Conservation (phyloP, 108 stramenopile species). For the Bacterosira constricta region DNA sequence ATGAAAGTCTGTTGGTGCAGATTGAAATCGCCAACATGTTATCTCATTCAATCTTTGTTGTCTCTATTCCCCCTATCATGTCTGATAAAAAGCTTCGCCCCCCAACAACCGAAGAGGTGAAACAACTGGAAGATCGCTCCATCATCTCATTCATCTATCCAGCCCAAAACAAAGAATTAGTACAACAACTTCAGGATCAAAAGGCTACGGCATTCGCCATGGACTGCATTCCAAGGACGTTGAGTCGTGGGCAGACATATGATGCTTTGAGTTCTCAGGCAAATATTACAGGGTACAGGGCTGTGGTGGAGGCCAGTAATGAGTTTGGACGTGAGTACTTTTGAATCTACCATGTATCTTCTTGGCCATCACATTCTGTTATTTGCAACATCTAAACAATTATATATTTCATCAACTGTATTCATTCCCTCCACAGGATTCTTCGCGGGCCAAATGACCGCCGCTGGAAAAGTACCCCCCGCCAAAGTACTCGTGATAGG, state of each 20-base stretch:
- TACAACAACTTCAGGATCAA: slow-evolving; percentile 88
- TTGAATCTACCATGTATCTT: neutral
- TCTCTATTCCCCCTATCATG: neutral
- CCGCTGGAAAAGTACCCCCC: slow-evolving; percentile 89
- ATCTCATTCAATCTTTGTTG: neutral
- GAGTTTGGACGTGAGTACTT: slow-evolving; percentile 80
- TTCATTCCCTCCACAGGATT: slow-evolving; percentile 46
- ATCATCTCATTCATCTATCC: slow-evolving; percentile 93
- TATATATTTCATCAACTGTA: too few species aligned
- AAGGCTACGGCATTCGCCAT: slow-evolving; percentile 96
- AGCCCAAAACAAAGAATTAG: slow-evolving; percentile 89
- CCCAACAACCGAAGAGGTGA: slow-evolving; percentile 87
- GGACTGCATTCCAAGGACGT: slow-evolving; percentile 96
- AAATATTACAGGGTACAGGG: slow-evolving; percentile 98
- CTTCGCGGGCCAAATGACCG: slow-evolving; percentile 93
- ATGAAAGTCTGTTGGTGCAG: too few species aligned
- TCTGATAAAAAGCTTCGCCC: slow-evolving; percentile 67
- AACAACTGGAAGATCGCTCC: slow-evolving; percentile 76
- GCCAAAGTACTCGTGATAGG: slow-evolving; percentile 99
- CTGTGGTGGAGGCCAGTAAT: slow-evolving; percentile 97
- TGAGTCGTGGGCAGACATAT: slow-evolving; percentile 97
- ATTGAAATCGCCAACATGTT: too few species aligned
- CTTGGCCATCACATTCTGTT: neutral
- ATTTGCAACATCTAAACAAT: neutral
- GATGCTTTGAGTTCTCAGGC: slow-evolving; percentile 97